A percentile compares a stretch with the other conserved stretches of the same genome.
phyloP scores from a whole-genome alignment of 768 basidiomycete species.

The Piloderma croceum region DNA sequence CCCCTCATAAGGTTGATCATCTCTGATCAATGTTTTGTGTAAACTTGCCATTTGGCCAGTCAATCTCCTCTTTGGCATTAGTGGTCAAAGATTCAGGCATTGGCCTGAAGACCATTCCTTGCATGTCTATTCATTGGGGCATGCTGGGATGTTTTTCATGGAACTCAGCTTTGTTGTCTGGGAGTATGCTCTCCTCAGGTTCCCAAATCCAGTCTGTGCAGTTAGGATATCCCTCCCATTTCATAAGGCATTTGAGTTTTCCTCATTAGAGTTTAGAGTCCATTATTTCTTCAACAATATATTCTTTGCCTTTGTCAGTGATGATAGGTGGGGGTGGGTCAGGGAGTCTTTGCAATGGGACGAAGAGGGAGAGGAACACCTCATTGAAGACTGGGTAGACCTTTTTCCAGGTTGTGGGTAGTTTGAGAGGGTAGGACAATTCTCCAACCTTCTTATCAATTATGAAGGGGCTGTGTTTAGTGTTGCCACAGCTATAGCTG shows the following conservation, averaged over 20 bases:
- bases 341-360: conserved; percentile 9
- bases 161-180: conserved; percentile 6
- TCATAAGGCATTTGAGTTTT: conserved; percentile 18
- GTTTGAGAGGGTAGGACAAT: conserved; percentile 16
- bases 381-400: no score
- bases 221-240: conserved; percentile 30
- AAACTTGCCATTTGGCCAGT: background rate
- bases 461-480: conserved; percentile 16
- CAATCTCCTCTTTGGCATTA: conserved; percentile 4
- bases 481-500: no score
- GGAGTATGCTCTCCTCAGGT: no score
- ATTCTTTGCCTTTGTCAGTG: conserved; percentile 21
- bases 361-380: conserved; percentile 10
- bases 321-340: conserved; percentile 12
- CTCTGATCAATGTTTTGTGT: conserved; percentile 1
- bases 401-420: conserved; percentile 19
- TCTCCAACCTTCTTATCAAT: conserved; percentile 18
- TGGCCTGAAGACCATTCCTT: background rate
- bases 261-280: conserved; percentile 1
- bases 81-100: background rate
- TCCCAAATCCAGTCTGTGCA: no score
- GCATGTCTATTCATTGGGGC: background rate
- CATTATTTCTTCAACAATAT: no score
- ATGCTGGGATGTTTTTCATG: conserved; percentile 6
- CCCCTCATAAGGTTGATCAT: conserved; percentile 8